Base-by-base conservation (phyloP, 805 yeast species). In the Yarrowia sp. region DNA sequence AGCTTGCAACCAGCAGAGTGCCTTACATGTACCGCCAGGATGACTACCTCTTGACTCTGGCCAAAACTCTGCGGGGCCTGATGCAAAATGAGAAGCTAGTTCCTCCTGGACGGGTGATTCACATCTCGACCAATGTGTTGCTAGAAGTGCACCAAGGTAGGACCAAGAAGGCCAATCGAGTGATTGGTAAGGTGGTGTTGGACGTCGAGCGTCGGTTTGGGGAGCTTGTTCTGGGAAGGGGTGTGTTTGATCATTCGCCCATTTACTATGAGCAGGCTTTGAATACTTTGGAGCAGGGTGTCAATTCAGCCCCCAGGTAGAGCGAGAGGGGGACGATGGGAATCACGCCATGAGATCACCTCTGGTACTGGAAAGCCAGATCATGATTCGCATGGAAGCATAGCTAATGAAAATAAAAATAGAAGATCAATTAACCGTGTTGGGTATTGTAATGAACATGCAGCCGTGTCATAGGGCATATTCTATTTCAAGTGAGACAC, bases 121-220 rank as follows among this genome's bases (percentile, higher is more conserved):
- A 74, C 44, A 43, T 74, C 38, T 69, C 70, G 19, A 69, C 74
- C n/a, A 68, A 68, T 38, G 69, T 71, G 2, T 68, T 74, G 16
- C 70, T 71, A 40, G 71, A 70, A 51, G 66, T 69, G 4, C 73
- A 71, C 80, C 86, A 84, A 71, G 99, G 99, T 38, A 87, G 85
- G 75, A 92, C 98, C 0, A 95, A 95, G 74, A 99, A 99, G 74
- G 97, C 98, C 48, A 86, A 91, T 76, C 88, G 88, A 69, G 90
- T 92, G 68, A 85, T 91, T 68, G 75, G 73, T n/a, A 66, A 68
- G 10, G 65, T 69, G 3, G 67, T 74, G 12, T 43, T 71, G 21
- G 75, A 74, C 58, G 76, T 71, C 22, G 76, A 72, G 43, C 67
- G 68, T 32, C 67, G 74, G 48, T 74, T 74, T 59, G 67, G 74